phyloP scores from a whole-genome alignment of 805 yeast species.

The Metschnikowia vanudenii region DNA sequence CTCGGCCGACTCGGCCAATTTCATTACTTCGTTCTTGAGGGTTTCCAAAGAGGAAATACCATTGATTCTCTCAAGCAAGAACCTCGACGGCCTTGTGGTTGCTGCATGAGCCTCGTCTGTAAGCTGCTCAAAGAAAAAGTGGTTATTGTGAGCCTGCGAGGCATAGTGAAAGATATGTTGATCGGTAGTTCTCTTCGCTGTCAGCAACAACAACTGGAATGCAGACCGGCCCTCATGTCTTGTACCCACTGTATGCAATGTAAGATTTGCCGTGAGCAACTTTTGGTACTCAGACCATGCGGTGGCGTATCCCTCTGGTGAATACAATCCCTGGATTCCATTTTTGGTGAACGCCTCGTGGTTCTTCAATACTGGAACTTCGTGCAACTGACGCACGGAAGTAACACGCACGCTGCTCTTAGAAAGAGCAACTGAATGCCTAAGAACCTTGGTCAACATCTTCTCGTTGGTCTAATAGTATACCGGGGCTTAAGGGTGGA shows the following conservation, averaged over 20 bases:
- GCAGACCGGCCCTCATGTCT: constrained; percentile 75
- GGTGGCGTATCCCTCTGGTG: constrained; percentile 60
- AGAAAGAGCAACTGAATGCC: background rate
- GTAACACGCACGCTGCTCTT: background rate
- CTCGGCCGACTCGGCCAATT: constrained; percentile 49
- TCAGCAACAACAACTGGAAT: constrained; percentile 62
- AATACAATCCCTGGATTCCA: constrained; percentile 67
- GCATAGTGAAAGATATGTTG: constrained; percentile 82
- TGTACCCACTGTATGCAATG: constrained; percentile 71
- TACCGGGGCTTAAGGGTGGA: background rate
- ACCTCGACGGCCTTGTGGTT: constrained; percentile 37
- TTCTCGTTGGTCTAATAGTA: background rate
- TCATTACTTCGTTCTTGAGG: constrained; percentile 49
- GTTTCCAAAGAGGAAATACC: constrained; percentile 44
- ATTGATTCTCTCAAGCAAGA: constrained; percentile 37
- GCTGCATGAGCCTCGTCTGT: constrained; percentile 31
- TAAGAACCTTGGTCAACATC: constrained; percentile 8
- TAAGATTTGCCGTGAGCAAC: constrained; percentile 56
- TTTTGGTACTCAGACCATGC: constrained; percentile 85
- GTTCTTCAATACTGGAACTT: constrained; percentile 56
- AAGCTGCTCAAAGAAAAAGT: constrained; percentile 74
- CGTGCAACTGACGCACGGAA: constrained; percentile 44
- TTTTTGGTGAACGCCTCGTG: constrained; percentile 35
- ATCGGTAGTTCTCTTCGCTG: constrained; percentile 64
- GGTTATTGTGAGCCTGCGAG: constrained; percentile 90